Conservation (phyloP, 2,329 filamentous ascomycete genomes). For the Calonectria hawksworthii region DNA sequence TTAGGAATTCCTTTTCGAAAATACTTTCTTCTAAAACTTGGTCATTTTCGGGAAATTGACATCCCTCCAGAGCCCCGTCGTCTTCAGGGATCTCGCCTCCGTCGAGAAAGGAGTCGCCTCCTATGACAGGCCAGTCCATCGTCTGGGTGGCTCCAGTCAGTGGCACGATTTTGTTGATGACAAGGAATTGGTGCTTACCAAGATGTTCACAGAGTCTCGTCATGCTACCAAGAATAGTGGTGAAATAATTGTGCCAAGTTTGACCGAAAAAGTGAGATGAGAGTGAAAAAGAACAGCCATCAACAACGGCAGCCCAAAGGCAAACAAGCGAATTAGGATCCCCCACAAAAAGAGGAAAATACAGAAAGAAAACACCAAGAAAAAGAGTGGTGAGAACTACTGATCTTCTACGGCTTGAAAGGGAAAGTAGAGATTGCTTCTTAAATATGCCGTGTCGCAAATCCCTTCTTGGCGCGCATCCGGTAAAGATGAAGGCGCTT, state of each 20-base stretch:
- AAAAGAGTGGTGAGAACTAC: neutral
- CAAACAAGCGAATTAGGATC: neutral
- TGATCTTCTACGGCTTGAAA: neutral
- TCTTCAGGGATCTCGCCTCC: constrained; percentile 20
- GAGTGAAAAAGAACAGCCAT: neutral
- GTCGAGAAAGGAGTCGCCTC: constrained; percentile 10
- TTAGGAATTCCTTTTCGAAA: constrained; percentile 27
- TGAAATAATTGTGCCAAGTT: neutral
- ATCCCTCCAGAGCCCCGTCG: neutral
- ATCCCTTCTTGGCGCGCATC: neutral
- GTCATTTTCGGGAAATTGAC: neutral
- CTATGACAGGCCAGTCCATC: constrained; percentile 22
- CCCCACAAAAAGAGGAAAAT: no score
- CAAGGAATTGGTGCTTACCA: constrained; percentile 21
- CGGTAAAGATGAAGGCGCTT: neutral
- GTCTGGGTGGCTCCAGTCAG: constrained; percentile 12
- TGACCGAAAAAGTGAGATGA: neutral
- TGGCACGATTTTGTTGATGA: neutral
- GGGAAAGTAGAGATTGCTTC: neutral
- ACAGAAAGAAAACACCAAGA: neutral
- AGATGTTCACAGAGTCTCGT: constrained; percentile 22
- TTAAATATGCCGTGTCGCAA: neutral
- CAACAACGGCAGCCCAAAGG: neutral
- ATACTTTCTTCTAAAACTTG: constrained; percentile 7
- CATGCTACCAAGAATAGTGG: constrained; percentile 24